Evolutionary conservation across 2,329 filamentous ascomycete genomes (phyloP).

Genomic region (Cordyceps farinosa): DNA sequence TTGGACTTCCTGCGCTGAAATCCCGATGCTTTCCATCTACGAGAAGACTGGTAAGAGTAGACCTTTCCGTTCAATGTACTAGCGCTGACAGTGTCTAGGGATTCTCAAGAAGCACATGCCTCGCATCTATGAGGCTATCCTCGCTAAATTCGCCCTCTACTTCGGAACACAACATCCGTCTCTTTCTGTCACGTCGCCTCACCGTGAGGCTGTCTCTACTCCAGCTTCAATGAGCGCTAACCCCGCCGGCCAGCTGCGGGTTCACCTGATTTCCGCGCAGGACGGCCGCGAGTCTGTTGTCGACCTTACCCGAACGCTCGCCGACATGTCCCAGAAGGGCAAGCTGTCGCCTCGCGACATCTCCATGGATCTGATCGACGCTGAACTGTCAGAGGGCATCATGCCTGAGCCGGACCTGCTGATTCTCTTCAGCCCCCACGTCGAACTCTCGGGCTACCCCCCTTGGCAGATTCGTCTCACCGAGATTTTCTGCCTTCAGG

Average conservation of each 20-base stretch:
- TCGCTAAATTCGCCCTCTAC: constrained; percentile 78
- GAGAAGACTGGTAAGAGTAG: constrained; percentile 72
- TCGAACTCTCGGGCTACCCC: constrained; percentile 86
- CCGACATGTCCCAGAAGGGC: constrained; percentile 88
- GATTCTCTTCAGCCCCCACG: constrained; percentile 77
- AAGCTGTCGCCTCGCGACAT: constrained; percentile 83
- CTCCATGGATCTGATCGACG: constrained; percentile 79
- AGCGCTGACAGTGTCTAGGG: constrained; percentile 49
- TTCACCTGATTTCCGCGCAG: constrained; percentile 80
- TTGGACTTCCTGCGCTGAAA: constrained; percentile 88
- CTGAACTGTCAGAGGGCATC: constrained; percentile 74
- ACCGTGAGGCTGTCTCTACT: constrained; percentile 36
- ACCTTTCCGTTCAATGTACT: not conserved
- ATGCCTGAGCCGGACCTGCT: constrained; percentile 89
- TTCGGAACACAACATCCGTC: constrained; percentile 73
- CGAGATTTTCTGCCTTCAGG: constrained; percentile 79
- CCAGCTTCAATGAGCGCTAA: constrained; percentile 29
- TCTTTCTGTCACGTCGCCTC: constrained; percentile 54
- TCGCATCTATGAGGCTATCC: constrained; percentile 76
- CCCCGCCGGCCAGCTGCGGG: constrained; percentile 41
- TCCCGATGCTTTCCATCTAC: constrained; percentile 84
- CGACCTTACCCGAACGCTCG: constrained; percentile 88
- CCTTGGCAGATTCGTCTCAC: constrained; percentile 95
- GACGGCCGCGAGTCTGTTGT: constrained; percentile 93
- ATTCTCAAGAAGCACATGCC: constrained; percentile 85